Conservation (phyloP, 176 grass and related monocot species). For the Oryza brachyantha region DNA sequence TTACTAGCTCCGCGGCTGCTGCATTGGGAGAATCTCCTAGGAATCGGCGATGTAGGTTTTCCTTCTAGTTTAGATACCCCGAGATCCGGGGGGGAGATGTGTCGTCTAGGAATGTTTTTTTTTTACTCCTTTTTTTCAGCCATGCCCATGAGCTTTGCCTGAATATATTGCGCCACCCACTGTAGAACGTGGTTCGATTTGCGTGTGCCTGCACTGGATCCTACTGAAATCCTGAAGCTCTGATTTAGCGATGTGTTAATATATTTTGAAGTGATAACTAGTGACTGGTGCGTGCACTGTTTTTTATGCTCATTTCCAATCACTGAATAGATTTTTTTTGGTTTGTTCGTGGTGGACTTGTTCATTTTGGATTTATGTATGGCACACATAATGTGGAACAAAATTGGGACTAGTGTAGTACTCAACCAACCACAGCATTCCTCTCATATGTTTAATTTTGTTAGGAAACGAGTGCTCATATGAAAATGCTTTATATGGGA, state of each 20-base stretch:
- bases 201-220: neutral
- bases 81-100: neutral
- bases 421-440: no score
- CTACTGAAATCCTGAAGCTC: neutral
- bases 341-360: neutral
- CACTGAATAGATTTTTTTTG: neutral
- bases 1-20: neutral
- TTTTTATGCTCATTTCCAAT: neutral
- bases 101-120: neutral
- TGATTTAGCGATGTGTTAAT: neutral
- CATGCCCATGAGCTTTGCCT: neutral
- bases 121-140: no score
- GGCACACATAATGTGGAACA: neutral
- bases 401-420: neutral
- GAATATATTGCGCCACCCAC: neutral
- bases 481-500: neutral
- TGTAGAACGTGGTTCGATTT: neutral
- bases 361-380: neutral
- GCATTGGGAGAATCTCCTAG: neutral
- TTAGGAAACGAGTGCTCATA: neutral
- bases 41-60: neutral
- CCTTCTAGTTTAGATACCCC: neutral
- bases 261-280: neutral
- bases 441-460: neutral
- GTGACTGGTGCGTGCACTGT: neutral